A percentile compares a stretch with the other conserved stretches of the same genome.
Evolutionary conservation across 768 basidiomycete genomes (phyloP).

Genomic region (Pulveroboletus ravenelii): DNA sequence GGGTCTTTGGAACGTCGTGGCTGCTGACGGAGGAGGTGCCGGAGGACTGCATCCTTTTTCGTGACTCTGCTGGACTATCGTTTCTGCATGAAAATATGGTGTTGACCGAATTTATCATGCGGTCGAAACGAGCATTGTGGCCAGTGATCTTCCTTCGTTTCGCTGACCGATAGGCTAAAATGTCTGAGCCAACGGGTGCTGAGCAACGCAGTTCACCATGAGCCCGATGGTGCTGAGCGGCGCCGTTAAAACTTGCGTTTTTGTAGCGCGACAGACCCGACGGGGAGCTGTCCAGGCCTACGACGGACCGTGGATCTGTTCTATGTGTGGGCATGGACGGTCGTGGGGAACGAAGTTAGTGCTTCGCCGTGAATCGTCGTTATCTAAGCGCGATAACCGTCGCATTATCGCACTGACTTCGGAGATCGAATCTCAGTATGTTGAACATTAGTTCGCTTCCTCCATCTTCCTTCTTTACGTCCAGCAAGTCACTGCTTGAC

Average conservation of each 20-base stretch:
- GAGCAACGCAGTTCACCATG: neutral
- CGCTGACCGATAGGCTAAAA: slow-evolving; percentile 9
- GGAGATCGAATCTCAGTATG: too few relatives aligned
- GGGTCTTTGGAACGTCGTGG: slow-evolving; percentile 38
- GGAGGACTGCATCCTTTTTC: slow-evolving; percentile 35
- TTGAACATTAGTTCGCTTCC: too few relatives aligned
- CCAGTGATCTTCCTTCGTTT: slow-evolving; percentile 49
- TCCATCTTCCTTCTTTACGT: neutral
- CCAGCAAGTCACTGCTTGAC: neutral
- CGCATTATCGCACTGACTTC: too few relatives aligned
- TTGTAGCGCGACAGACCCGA: slow-evolving; percentile 11
- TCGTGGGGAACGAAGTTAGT: neutral
- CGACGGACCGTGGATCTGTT: neutral
- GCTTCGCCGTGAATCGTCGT: neutral
- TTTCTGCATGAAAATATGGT: slow-evolving; percentile 26
- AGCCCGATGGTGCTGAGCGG: neutral
- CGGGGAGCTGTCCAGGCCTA: slow-evolving; percentile 5
- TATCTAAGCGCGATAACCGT: too few relatives aligned
- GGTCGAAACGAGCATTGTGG: slow-evolving; percentile 59
- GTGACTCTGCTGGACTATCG: slow-evolving; percentile 18
- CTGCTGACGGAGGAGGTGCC: slow-evolving; percentile 44
- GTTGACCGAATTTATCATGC: slow-evolving; percentile 61
- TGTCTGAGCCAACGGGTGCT: slow-evolving; percentile 5
- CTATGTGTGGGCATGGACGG: slow-evolving; percentile 1
- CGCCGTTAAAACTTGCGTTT: slow-evolving; percentile 4